Conservation (phyloP, 2,329 filamentous ascomycete species). For the Aspergillus sclerotialis region DNA sequence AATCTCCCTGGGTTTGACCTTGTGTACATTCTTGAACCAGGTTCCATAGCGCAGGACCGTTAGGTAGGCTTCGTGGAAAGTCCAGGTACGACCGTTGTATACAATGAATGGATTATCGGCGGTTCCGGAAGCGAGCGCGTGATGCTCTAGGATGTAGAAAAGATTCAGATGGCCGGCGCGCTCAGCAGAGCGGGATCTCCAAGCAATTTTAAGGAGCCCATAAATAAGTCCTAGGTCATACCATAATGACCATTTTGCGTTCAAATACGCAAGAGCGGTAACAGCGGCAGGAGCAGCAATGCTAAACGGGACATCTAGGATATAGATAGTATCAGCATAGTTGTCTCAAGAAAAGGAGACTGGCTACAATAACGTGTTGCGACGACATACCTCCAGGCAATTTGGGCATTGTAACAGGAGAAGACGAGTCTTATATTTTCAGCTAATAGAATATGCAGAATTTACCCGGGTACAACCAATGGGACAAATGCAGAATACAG, state of each 20-base stretch:
- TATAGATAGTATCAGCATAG: slow-evolving; percentile 4
- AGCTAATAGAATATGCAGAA: not conserved
- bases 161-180: slow-evolving; percentile 57
- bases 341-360: too few species aligned
- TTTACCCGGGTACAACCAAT: not conserved
- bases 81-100: slow-evolving; percentile 63
- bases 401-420: slow-evolving; percentile 3
- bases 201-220: slow-evolving; percentile 42
- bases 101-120: slow-evolving; percentile 52
- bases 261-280: slow-evolving; percentile 68
- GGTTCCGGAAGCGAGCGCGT: slow-evolving; percentile 52
- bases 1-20: slow-evolving; percentile 63
- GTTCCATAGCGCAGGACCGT: slow-evolving; percentile 63
- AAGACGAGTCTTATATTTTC: not conserved
- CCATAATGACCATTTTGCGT: slow-evolving; percentile 60
- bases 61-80: slow-evolving; percentile 70
- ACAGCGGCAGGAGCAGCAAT: slow-evolving; percentile 54
- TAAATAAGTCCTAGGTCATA: slow-evolving; percentile 60
- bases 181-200: slow-evolving; percentile 43
- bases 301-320: slow-evolving; percentile 29
- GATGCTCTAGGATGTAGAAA: slow-evolving; percentile 68
- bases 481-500: too few species aligned
- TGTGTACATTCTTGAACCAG: slow-evolving; percentile 62
- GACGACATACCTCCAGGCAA: slow-evolving; percentile 12
- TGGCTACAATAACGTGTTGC: too few species aligned